A percentile compares a stretch with the other conserved stretches of the same genome.
phyloP scores from a whole-genome alignment of 2,329 filamentous ascomycete genomes.

The Ascochyta viciae-villosae region DNA sequence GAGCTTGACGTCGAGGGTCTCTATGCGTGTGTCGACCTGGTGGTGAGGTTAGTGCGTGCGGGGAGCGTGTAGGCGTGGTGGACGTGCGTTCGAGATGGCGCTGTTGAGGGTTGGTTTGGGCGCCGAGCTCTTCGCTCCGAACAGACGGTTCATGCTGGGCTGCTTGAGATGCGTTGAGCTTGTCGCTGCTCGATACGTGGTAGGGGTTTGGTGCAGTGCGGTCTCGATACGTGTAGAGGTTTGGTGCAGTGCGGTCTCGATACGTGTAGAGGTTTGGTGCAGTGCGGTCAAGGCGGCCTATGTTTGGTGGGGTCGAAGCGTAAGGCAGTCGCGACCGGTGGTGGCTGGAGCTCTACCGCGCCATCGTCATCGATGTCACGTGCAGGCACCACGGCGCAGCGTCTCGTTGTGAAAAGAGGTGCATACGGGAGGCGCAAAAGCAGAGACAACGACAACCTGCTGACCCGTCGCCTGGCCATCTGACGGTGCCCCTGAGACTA shows the following conservation, averaged over 20 bases:
- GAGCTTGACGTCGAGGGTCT: conserved; percentile 92
- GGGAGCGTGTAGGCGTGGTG: conserved; percentile 12
- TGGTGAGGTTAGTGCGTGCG: conserved; percentile 24
- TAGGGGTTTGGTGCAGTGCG: background rate
- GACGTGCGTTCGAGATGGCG: conserved; percentile 78
- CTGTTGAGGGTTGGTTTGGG: conserved; percentile 88
- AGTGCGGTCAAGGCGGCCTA: background rate
- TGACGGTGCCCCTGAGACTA: conserved; percentile 13
- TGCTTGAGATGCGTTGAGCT: too few species aligned
- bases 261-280: too few species aligned
- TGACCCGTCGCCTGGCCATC: conserved; percentile 4
- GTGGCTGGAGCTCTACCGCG: conserved; percentile 17
- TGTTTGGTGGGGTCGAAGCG: conserved; percentile 17
- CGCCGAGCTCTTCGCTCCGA: conserved; percentile 83
- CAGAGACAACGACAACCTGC: background rate
- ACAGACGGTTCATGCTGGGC: conserved; percentile 87
- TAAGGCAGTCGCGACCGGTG: conserved; percentile 18
- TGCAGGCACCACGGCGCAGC: background rate
- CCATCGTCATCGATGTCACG: conserved; percentile 18
- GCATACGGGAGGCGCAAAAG: background rate
- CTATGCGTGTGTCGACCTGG: conserved; percentile 81
- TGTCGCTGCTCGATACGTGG: background rate
- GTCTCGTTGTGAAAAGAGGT: background rate
- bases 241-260: background rate
- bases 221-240: background rate